Base-by-base conservation (phyloP, 31 red algal genomes). In the Bonnemaisonia californica region DNA sequence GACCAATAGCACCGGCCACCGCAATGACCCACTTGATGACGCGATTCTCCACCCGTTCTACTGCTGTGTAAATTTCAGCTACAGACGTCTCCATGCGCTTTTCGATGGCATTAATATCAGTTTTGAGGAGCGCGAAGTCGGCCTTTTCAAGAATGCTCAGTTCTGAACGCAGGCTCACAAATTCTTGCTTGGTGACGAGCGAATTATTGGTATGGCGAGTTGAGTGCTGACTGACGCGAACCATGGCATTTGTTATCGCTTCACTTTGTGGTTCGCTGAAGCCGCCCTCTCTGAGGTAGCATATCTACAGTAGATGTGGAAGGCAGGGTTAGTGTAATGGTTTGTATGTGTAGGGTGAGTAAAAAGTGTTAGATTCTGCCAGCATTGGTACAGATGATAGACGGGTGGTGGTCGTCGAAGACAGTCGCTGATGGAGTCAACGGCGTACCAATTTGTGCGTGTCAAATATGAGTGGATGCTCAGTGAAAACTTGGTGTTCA, bases 1-100 rank as follows among this genome's bases (percentile, higher is more conserved):
- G 59, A 16, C 94, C 94, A 62, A 91, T 88, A 27, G 94, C 94
- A 31, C 94, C 94, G 21, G 83, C 83, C 7, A 87, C 83, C 27
- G 83, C 83, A 67, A 97, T 92, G 22, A 97, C 94, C 94, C 94
- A 97, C 47, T 97, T 97, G 69, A 97, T 97, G 32, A 97, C 94
- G 22, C 88, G 76, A 33, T 90, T 83, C 76, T 89, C 81, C 24
- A 89, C 92, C 23, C 94, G 77, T 54, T 97, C 94, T 29, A 97
- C 76, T 26, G 91, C 89, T 12, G 94, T 97, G 67, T 97, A 93
- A 69, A 97, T 93, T 60, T 92, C 80, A 12, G 94, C 94, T 3
- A 92, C 88, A 1, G 85, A 89, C 60, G 89, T 93, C 37, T 92
- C 90, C 62, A 93, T 76, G 47, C 92, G 87, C 65, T 88, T 92